Percentiles rank a stretch among this genome's conserved stretches.
phyloP scores from a whole-genome alignment of 2,329 filamentous ascomycete genomes.

The Dactylellina drechsleri region DNA sequence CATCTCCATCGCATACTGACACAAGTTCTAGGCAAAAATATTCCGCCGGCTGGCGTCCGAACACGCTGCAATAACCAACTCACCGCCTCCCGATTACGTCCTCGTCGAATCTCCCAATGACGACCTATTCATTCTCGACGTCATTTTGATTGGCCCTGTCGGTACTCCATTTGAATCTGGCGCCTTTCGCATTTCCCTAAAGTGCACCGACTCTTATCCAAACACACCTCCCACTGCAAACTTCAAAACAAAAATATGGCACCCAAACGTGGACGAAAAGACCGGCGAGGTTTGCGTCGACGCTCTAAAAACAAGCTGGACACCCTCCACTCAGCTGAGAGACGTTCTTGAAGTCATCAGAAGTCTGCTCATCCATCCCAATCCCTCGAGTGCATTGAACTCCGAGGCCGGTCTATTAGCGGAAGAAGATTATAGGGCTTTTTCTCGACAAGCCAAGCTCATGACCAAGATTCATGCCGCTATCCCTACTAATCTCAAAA shows the following conservation, averaged over 20 bases:
- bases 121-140: slow-evolving; percentile 56
- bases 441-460: slow-evolving; percentile 57
- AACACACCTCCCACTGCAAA: slow-evolving; percentile 57
- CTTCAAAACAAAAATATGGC: slow-evolving; percentile 59
- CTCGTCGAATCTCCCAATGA: slow-evolving; percentile 56
- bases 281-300: slow-evolving; percentile 59
- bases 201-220: slow-evolving; percentile 57
- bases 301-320: slow-evolving; percentile 58
- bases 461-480: slow-evolving; percentile 57
- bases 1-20: background rate
- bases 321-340: slow-evolving; percentile 56
- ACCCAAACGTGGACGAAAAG: slow-evolving; percentile 58
- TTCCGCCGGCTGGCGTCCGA: slow-evolving; percentile 58
- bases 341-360: slow-evolving; percentile 58
- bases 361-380: slow-evolving; percentile 58
- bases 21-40: slow-evolving; percentile 33
- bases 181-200: slow-evolving; percentile 57
- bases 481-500: slow-evolving; percentile 56
- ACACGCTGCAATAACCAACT: slow-evolving; percentile 55
- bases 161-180: slow-evolving; percentile 58
- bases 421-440: slow-evolving; percentile 56
- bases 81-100: slow-evolving; percentile 58
- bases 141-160: slow-evolving; percentile 57
- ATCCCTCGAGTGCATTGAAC: slow-evolving; percentile 58
- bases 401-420: slow-evolving; percentile 58